Percentiles rank a stretch among this genome's conserved stretches.
phyloP scores from a whole-genome alignment of 2,329 filamentous ascomycete species.

The Cladophialophora psammophila region DNA sequence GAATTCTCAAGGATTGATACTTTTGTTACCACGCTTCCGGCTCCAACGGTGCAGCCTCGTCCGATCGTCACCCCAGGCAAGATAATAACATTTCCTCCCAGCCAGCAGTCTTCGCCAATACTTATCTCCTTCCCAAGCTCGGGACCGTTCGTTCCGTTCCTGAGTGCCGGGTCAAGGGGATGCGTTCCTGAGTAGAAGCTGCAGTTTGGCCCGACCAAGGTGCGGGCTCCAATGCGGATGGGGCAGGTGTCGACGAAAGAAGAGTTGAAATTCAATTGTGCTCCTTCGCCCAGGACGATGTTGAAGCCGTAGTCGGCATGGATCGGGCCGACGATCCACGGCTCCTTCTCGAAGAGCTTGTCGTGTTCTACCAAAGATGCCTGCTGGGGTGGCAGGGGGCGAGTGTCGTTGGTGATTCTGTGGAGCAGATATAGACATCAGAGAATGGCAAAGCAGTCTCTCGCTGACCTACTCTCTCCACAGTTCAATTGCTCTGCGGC shows the following conservation, averaged over 20 bases:
- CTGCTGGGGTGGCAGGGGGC: conserved; percentile 66
- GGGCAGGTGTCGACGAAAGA: conserved; percentile 78
- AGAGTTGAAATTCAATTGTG: conserved; percentile 78
- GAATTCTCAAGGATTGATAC: conserved; percentile 50
- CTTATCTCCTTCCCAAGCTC: conserved; percentile 76
- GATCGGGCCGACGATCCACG: conserved; percentile 75
- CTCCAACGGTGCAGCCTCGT: conserved; percentile 51
- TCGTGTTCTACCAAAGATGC: conserved; percentile 70
- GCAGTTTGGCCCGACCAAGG: conserved; percentile 79
- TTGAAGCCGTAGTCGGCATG: conserved; percentile 81
- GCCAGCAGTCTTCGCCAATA: conserved; percentile 59
- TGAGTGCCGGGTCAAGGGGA: conserved; percentile 75
- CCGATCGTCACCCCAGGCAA: conserved; percentile 54
- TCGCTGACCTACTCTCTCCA: conserved; percentile 3
- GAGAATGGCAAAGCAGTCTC: conserved; percentile 68
- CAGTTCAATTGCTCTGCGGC: conserved; percentile 69
- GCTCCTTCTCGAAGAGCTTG: conserved; percentile 66
- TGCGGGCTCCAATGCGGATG: conserved; percentile 78
- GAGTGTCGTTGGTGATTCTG: conserved; percentile 45
- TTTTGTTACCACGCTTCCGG: conserved; percentile 52
- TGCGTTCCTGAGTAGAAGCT: conserved; percentile 78
- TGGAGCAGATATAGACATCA: neutral
- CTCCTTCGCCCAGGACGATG: conserved; percentile 71
- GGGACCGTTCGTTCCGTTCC: conserved; percentile 77
- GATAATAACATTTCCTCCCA: conserved; percentile 56